Base-by-base conservation (phyloP, 2,329 filamentous ascomycete species). In the Teratosphaeria viscida region DNA sequence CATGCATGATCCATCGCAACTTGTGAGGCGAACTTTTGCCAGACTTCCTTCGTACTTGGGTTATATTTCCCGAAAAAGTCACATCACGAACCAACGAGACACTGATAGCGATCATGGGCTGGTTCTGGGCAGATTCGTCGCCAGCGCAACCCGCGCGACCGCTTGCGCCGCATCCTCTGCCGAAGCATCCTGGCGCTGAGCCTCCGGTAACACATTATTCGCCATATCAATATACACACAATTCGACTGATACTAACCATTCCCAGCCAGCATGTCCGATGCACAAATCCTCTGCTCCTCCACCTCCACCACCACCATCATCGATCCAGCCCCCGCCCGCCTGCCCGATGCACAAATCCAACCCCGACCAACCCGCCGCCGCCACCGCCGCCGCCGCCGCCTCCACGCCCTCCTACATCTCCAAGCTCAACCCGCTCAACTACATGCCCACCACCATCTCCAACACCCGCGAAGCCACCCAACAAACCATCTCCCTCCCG, bases 401-500 rank as follows among this genome's bases (percentile, higher is more conserved):
- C 59, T 70, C 59, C 47, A 65, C 68, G 39, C 72, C 75, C 52
- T 83, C 84, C 0, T 81, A 82, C 47, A 76, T 85, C 59, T 84
- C 85, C n/a, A 85, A 82, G 67, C 77, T 88, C 52, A 89, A 89
- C 68, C 86, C 86, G 5, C 81, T 99, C 57, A 99, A 99, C 78
- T 96, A 92, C 80, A 99, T 99, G 92, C 95, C 95, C 73, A 81
- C 83, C 49, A 84, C 87, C 62, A 80, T 97, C 54, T 92, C 92
- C 6, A 92, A 97, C 76, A 82, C 85, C 34, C 88, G 83, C 55
- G 69, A 70, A 56, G 85, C 90, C 2, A 79, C 84, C 0, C 79
- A 88, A 63, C 94, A 99, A 75, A 82, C 83, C 3, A 76, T 88
- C 29, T 78, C 81, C 27, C 83, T 99, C 0, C 89, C 92, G 0